These are phyloP conservation scores for Penicillium italicum DNA, from an alignment of 2,329 filamentous ascomycete genomes.

Conservation along the genomic window DNA sequence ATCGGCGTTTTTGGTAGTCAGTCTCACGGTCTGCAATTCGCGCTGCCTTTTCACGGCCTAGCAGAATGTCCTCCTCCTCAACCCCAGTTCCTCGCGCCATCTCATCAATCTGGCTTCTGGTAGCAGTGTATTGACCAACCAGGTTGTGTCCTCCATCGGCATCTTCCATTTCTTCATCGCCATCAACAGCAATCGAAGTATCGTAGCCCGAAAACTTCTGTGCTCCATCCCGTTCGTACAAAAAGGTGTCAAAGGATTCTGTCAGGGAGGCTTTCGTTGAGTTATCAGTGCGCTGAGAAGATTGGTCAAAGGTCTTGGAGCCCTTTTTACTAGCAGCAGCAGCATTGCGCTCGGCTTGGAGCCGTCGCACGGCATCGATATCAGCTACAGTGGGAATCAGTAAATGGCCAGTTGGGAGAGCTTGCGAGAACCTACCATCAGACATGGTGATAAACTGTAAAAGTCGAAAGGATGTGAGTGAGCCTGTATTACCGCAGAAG, in stretches of 20 bases:
- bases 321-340: slow-evolving; percentile 73
- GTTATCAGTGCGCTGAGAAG: slow-evolving; percentile 75
- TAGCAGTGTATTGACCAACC: slow-evolving; percentile 94
- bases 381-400: slow-evolving; percentile 55
- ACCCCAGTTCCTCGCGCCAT: slow-evolving; percentile 80
- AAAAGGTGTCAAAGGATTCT: slow-evolving; percentile 76
- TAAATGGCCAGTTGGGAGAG: slow-evolving; percentile 11
- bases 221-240: slow-evolving; percentile 74
- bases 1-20: slow-evolving; percentile 94
- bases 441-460: slow-evolving; percentile 38
- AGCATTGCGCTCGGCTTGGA: slow-evolving; percentile 90
- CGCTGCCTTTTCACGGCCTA: slow-evolving; percentile 81
- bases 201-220: slow-evolving; percentile 90
- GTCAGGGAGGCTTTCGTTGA: slow-evolving; percentile 89
- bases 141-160: slow-evolving; percentile 71
- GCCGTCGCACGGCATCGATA: slow-evolving; percentile 80
- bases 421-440: slow-evolving; percentile 38
- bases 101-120: slow-evolving; percentile 86
- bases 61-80: slow-evolving; percentile 86
- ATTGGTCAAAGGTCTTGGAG: slow-evolving; percentile 72
- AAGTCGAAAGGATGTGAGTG: slow-evolving; percentile 26
- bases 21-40: slow-evolving; percentile 91
- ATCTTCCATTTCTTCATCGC: slow-evolving; percentile 75
- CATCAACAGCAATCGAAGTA: slow-evolving; percentile 76
- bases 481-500: slow-evolving; percentile 27